phyloP scores from a whole-genome alignment of 108 stramenopile genomes.

The Cyclotella distinguenda region DNA sequence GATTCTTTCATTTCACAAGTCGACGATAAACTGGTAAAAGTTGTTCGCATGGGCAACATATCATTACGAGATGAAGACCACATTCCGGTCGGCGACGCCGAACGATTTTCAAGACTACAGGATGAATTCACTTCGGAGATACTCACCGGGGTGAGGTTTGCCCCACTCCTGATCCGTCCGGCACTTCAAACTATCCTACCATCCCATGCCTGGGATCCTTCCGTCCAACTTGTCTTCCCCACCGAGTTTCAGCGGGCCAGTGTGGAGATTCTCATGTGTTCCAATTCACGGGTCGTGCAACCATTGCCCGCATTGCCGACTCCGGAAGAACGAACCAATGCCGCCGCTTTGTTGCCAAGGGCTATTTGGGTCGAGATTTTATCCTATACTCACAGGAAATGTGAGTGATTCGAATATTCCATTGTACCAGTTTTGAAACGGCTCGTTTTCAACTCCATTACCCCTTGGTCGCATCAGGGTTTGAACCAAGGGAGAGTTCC shows the following conservation, averaged over 20 bases:
- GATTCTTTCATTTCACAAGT: constrained; percentile 33
- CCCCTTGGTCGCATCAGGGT: constrained; percentile 63
- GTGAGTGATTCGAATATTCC: constrained; percentile 42
- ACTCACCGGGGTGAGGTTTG: constrained; percentile 76
- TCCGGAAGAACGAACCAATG: constrained; percentile 48
- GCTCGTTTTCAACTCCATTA: not conserved
- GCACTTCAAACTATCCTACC: constrained; percentile 55
- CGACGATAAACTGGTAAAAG: constrained; percentile 79
- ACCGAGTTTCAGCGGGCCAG: constrained; percentile 60
- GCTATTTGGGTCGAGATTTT: constrained; percentile 81
- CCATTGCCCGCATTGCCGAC: constrained; percentile 41
- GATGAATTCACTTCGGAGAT: constrained; percentile 63
- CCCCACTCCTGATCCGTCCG: constrained; percentile 50
- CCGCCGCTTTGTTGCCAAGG: constrained; percentile 67
- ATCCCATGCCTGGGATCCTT: constrained; percentile 72
- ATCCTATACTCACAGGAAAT: constrained; percentile 77
- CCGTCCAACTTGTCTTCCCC: constrained; percentile 56
- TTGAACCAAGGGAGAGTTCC: constrained; percentile 63
- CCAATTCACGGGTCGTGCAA: constrained; percentile 57
- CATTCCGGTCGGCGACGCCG: too few species aligned
- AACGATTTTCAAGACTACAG: constrained; percentile 15
- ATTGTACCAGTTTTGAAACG: not conserved
- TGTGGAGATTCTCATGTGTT: constrained; percentile 66
- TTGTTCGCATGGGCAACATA: constrained; percentile 51
- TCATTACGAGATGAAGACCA: constrained; percentile 17